Evolutionary conservation across 768 basidiomycete genomes (phyloP), one percentile per base, ranked within the genome.

Genomic region (Suillus cothurnatus): DNA sequence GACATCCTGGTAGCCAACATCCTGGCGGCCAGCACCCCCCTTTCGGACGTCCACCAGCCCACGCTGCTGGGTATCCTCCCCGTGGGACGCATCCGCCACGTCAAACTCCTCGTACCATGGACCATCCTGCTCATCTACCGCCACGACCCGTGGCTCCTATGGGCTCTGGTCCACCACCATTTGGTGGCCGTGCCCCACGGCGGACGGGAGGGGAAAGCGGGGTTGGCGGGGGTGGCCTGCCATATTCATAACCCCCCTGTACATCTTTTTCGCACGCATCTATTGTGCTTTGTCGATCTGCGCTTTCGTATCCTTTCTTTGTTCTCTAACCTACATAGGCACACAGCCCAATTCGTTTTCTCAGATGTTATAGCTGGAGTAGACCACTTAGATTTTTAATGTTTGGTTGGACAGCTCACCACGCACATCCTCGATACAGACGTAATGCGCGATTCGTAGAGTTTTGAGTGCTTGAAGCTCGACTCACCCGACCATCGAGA

Each of bases 171-270:
- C 50, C 61, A 17, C 55, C 66, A 2, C 55, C 64, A 3, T 53
- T 64, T 64, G 36, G 58, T 66, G 36, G 38, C 67, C 47, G 67
- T 43, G 53, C 62, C 6, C 69, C 71, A 11, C 68, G 71, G 60
- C 67, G 72, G 0, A 66, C 70, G 21, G 72, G 45, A 15, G 36
- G 58, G 12, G 69, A 61, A 2, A 56, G 59, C 28, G 68, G 66
- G 21, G 65, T 71, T 26, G 64, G 50, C 17, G 69, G 57, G 8
- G 73, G 69, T 8, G 74, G 68, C 17, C 64, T 75, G n/a, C 74
- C 76, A 7, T 77, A 77, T 34, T 76, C 76, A 59, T 77, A 38
- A n/a, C 41, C 38, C 38, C 36, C 11, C 9, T 32, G 53, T n/a
- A 34, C 11, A 61, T 32, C 7, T 61, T 61, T 57, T 11, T 61